Percentiles rank a stretch among this genome's conserved stretches.
Evolutionary conservation across 495 filamentous ascomycete genomes (phyloP).

Genomic region (Tuber umbilicatum): DNA sequence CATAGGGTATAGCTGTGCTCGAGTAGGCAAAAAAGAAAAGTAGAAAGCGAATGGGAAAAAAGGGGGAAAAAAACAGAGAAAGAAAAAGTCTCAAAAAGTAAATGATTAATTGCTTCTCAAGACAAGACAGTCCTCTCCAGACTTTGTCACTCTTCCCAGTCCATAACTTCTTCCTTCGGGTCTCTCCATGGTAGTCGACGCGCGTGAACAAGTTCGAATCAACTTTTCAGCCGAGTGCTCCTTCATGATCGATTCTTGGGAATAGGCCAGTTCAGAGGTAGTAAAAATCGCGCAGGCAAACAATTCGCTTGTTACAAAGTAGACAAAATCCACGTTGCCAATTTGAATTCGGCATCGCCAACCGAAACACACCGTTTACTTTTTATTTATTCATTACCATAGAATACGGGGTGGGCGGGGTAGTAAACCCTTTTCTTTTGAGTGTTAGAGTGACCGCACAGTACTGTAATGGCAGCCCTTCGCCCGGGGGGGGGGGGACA

Average conservation of each 20-base stretch:
- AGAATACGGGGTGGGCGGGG: neutral
- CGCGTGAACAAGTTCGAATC: neutral
- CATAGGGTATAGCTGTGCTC: neutral
- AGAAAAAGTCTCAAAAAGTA: neutral
- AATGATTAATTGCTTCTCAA: neutral
- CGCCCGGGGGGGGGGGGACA: neutral
- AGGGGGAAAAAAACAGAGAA: neutral
- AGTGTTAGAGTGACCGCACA: neutral
- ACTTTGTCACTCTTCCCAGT: neutral
- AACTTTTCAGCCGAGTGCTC: neutral
- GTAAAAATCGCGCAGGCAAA: neutral
- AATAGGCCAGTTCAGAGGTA: neutral
- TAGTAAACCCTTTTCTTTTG: neutral
- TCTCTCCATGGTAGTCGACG: neutral
- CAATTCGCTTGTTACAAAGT: neutral
- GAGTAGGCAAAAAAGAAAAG: neutral
- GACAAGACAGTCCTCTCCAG: neutral
- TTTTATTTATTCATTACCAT: neutral
- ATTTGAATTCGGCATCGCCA: neutral
- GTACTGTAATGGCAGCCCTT: neutral
- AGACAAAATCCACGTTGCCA: neutral
- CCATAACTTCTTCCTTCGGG: neutral
- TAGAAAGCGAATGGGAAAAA: neutral
- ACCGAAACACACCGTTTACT: neutral
- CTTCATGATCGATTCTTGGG: neutral